phyloP scores from a whole-genome alignment of 805 yeast species.

The Nematodospora valgi region DNA sequence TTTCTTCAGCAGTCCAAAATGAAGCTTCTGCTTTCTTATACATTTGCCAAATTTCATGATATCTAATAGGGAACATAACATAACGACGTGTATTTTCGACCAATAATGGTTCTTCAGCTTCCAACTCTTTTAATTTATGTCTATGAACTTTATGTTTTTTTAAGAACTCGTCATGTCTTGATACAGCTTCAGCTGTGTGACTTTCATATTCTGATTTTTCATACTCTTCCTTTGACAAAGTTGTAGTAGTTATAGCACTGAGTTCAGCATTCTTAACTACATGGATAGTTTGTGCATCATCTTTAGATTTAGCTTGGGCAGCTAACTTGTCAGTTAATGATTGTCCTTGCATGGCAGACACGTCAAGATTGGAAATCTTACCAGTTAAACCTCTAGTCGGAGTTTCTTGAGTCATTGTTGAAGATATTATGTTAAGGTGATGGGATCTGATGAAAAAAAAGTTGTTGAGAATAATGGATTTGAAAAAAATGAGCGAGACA shows the following conservation, averaged over 20 bases:
- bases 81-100: slow-evolving; percentile 82
- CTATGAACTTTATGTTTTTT: slow-evolving; percentile 65
- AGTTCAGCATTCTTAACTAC: slow-evolving; percentile 11
- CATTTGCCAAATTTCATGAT: slow-evolving; percentile 98
- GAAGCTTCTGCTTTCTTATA: slow-evolving; percentile 99
- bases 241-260: not conserved
- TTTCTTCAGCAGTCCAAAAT: slow-evolving; percentile 99
- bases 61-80: slow-evolving; percentile 93
- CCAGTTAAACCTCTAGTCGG: slow-evolving; percentile 48
- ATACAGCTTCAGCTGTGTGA: slow-evolving; percentile 19
- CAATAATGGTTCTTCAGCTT: slow-evolving; percentile 86
- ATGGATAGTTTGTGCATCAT: slow-evolving; percentile 19
- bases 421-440: not conserved
- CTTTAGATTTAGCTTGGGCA: slow-evolving; percentile 36
- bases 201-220: slow-evolving; percentile 13
- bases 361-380: slow-evolving; percentile 38
- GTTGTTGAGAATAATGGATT: not conserved
- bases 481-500: not conserved
- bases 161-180: slow-evolving; percentile 55
- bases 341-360: slow-evolving; percentile 28
- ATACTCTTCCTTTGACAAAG: slow-evolving; percentile 12
- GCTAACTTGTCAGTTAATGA: slow-evolving; percentile 43
- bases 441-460: not conserved
- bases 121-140: slow-evolving; percentile 66
- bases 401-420: slow-evolving; percentile 55